Percentiles rank a stretch among this genome's conserved stretches.
phyloP scores from a whole-genome alignment of 2,329 filamentous ascomycete species.

The Hortaea werneckii region DNA sequence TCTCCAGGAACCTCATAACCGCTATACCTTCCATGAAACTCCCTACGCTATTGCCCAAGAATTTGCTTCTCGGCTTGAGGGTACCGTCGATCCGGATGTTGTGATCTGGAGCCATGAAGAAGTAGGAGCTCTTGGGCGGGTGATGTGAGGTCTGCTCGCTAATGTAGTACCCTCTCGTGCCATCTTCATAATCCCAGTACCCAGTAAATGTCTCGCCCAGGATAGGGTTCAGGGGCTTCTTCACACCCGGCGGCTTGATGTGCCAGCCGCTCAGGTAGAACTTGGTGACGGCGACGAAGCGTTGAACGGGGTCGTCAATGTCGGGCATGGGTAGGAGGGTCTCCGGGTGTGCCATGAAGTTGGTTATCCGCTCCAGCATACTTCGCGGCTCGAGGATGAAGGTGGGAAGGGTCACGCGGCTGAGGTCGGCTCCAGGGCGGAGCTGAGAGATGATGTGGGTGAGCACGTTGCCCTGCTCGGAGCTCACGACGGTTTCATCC shows the following conservation, averaged over 20 bases:
- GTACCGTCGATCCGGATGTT: slow-evolving; percentile 92
- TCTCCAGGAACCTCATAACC: slow-evolving; percentile 71
- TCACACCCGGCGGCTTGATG: slow-evolving; percentile 93
- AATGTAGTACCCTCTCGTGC: slow-evolving; percentile 86
- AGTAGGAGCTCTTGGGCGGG: slow-evolving; percentile 97
- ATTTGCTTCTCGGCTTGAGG: slow-evolving; percentile 87
- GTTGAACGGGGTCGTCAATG: slow-evolving; percentile 77
- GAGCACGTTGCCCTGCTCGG: slow-evolving; percentile 93
- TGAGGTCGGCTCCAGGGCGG: slow-evolving; percentile 87
- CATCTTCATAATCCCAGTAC: slow-evolving; percentile 77
- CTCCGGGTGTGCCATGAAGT: slow-evolving; percentile 99
- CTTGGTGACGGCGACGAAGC: slow-evolving; percentile 92
- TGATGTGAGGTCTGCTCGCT: slow-evolving; percentile 97
- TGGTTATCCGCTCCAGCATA: slow-evolving; percentile 97
- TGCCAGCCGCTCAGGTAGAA: slow-evolving; percentile 99
- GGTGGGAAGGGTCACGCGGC: slow-evolving; percentile 85
- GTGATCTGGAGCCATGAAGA: slow-evolving; percentile 93
- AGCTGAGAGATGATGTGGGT: slow-evolving; percentile 96
- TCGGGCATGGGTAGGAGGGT: slow-evolving; percentile 79
- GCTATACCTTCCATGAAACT: slow-evolving; percentile 98
- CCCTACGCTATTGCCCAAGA: slow-evolving; percentile 91
- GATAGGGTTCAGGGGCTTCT: slow-evolving; percentile 95
- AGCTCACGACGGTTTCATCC: slow-evolving; percentile 68
- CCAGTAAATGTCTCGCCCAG: slow-evolving; percentile 90
- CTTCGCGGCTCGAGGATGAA: slow-evolving; percentile 97